Evolutionary conservation across 2,329 filamentous ascomycete genomes (phyloP), one percentile per base, ranked within the genome.

Genomic region (Elsinoe batatas): DNA sequence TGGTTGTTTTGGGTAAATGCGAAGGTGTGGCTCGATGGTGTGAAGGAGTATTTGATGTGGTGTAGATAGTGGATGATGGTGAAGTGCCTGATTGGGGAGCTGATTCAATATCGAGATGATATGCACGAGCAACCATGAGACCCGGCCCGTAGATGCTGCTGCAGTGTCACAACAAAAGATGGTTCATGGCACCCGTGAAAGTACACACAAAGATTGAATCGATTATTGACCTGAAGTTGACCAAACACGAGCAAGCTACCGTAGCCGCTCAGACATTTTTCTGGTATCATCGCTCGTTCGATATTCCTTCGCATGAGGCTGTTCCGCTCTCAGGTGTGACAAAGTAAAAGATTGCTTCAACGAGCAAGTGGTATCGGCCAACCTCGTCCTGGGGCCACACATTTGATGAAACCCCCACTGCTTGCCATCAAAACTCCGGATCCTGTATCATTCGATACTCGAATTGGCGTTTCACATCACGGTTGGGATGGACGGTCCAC

Each of bases 1-100:
- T 38, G 15, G 13, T 35, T 49, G 12, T 33, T 30, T 49, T 49
- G 44, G 26, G 44, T 49, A 49, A 49, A 49, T 49, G 44, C 44
- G 44, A 30, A 11, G 17, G 44, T 5, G 18, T 22, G 40, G 15
- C 20, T 18, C 36, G 11, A 38, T 38, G 22, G 22, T 22, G 17
- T 8, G 5, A 5, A 38, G 5, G 13, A 38, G 26, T 30, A 8
- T 30, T 30, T 30, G 26, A 8, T 5, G 7, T 30, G 3, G 26
- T 30, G 26, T 7, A 30, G 26, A 30, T 30, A 30, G 26, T 30
- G 26, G 26, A 30, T 30, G 7, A 8, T 30, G 26, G 26, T 30
- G 26, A 30, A 30, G 26, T 30, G 26, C 26, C 7, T 30, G 26
- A 30, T 2, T 30, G 26, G 26, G 26, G 8, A 8, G 4, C 4